These are phyloP conservation scores for Elongisporangium prolatum DNA, from an alignment of 352 stramenopile species.

Conservation along the genomic window DNA sequence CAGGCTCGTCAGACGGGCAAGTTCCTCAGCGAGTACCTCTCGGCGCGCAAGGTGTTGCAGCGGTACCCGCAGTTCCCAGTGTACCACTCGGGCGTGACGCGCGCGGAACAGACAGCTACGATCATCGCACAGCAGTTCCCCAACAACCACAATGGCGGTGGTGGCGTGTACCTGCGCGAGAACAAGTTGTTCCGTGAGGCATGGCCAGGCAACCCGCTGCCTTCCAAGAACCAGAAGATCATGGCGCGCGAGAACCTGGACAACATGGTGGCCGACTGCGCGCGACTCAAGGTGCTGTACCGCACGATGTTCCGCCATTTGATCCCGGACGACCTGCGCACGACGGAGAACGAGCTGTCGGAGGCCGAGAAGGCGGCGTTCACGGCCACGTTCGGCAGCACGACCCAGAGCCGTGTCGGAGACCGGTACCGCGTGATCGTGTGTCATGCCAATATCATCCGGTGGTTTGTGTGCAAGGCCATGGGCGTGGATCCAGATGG, in stretches of 20 bases:
- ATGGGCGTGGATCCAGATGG: constrained; percentile 55
- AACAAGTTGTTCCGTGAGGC: constrained; percentile 70
- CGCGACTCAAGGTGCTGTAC: constrained; percentile 57
- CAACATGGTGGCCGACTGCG: constrained; percentile 68
- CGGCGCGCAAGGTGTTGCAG: constrained; percentile 40
- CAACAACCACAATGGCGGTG: neutral
- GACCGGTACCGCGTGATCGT: constrained; percentile 57
- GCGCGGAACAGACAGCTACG: constrained; percentile 47
- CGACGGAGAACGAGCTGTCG: constrained; percentile 17
- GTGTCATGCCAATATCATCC: constrained; percentile 72
- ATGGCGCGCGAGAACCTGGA: constrained; percentile 62
- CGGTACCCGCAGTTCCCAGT: constrained; percentile 52
- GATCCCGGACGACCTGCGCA: constrained; percentile 45
- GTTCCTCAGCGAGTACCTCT: constrained; percentile 48
- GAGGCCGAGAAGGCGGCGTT: constrained; percentile 25
- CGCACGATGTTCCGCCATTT: constrained; percentile 66
- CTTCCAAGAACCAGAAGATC: constrained; percentile 58
- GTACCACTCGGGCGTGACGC: constrained; percentile 54
- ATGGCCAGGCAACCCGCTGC: constrained; percentile 61
- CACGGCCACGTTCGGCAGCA: constrained; percentile 20
- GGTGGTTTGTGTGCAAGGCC: constrained; percentile 67
- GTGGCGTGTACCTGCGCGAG: constrained; percentile 35
- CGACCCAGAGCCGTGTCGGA: constrained; percentile 25
- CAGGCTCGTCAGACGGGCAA: constrained; percentile 41
- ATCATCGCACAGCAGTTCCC: constrained; percentile 39